phyloP scores from a whole-genome alignment of 2,329 filamentous ascomycete species.

The Phialemoniopsis sp. region DNA sequence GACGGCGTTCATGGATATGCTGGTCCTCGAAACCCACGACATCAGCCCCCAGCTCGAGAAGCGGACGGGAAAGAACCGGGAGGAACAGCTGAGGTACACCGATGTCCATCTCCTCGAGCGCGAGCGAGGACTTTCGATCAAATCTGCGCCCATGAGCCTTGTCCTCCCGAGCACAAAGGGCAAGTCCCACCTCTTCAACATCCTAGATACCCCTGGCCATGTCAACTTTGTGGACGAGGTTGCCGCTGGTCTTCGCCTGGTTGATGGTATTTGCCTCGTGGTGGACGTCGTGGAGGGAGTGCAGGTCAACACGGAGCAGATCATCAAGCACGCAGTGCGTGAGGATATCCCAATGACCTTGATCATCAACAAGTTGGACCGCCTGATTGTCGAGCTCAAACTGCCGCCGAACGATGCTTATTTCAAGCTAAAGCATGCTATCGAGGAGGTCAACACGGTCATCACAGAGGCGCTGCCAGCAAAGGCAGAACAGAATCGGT shows the following conservation, averaged over 20 bases:
- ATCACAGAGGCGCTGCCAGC: constrained; percentile 78
- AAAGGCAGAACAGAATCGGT: constrained; percentile 69
- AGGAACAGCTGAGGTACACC: constrained; percentile 92
- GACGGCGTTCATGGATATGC: constrained; percentile 97
- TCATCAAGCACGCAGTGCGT: constrained; percentile 91
- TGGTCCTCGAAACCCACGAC: constrained; percentile 93
- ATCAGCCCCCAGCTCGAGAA: constrained; percentile 75
- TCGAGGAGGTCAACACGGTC: constrained; percentile 95
- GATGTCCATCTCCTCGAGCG: constrained; percentile 87
- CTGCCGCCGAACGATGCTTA: constrained; percentile 93
- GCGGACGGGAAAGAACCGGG: constrained; percentile 73
- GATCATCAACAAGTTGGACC: constrained; percentile 96
- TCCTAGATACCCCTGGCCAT: constrained; percentile 93
- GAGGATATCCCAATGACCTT: constrained; percentile 86
- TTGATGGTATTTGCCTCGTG: constrained; percentile 87
- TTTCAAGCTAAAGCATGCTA: constrained; percentile 98
- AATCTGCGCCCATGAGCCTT: constrained; percentile 90
- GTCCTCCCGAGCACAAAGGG: constrained; percentile 83
- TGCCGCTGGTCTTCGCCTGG: constrained; percentile 78
- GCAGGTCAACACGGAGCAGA: constrained; percentile 95
- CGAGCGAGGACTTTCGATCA: constrained; percentile 86
- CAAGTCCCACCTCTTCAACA: constrained; percentile 93
- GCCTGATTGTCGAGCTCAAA: constrained; percentile 89
- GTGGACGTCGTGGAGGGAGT: constrained; percentile 98
- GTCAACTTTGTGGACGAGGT: constrained; percentile 99